Evolutionary conservation across 305 asterid species (phyloP).

Genomic region (Solanum aculeatissimum): DNA sequence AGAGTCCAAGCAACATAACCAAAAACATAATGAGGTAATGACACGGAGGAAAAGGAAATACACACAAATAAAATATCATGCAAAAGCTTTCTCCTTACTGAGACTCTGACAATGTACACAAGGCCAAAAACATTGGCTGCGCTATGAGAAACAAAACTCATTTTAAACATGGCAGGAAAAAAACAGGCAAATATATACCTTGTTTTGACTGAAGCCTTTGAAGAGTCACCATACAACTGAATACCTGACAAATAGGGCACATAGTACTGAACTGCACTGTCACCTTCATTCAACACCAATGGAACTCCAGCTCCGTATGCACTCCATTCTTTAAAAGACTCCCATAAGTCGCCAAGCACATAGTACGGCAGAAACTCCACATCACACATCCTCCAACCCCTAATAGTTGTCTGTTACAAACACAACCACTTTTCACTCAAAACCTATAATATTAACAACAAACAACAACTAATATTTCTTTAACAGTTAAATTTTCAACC

Average conservation of each 20-base stretch:
- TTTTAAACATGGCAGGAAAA: not conserved
- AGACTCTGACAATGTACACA: not conserved
- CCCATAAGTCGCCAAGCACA: conserved; percentile 86
- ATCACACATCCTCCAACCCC: conserved; percentile 54
- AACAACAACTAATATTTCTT: not conserved
- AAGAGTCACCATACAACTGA: conserved; percentile 64
- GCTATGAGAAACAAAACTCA: not conserved
- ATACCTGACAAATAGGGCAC: conserved; percentile 93
- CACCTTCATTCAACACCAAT: conserved; percentile 58
- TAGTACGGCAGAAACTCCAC: conserved; percentile 59
- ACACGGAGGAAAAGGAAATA: not conserved
- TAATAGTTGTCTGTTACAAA: conserved; percentile 31
- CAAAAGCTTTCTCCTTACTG: not conserved
- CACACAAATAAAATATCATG: not conserved
- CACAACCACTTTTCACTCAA: not conserved
- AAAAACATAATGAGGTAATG: not conserved
- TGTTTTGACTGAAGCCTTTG: conserved; percentile 47
- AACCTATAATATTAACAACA: not conserved
- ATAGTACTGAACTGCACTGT: conserved; percentile 76
- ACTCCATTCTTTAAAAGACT: conserved; percentile 92
- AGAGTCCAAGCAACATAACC: not conserved
- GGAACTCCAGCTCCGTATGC: conserved; percentile 98
- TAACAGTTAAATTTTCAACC: not conserved
- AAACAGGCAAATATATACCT: conserved; percentile 27
- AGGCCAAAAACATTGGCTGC: not conserved